A percentile compares a stretch with the other conserved stretches of the same genome.
These are phyloP conservation scores for Striga asiatica DNA, from an alignment of 257 asterid species.

Conservation along the genomic window DNA sequence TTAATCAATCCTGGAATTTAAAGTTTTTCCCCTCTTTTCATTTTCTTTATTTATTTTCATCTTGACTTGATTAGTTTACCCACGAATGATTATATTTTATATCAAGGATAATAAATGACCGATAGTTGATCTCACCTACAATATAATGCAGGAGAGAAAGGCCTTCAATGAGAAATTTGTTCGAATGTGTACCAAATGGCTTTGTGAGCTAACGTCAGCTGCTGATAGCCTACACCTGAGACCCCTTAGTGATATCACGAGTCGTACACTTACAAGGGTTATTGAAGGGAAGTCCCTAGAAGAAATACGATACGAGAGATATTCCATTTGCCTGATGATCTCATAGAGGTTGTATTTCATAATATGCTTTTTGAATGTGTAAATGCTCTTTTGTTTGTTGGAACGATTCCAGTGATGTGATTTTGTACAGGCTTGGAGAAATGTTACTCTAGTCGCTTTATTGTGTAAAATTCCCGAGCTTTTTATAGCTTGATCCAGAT, in stretches of 20 bases:
- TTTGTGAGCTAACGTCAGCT: slow-evolving; percentile 82
- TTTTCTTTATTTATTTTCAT: no score
- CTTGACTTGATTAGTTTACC: not conserved
- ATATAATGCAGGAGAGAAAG: slow-evolving; percentile 57
- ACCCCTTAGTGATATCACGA: slow-evolving; percentile 80
- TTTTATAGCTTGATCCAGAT: no score
- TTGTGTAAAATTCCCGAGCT: no score
- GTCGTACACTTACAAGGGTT: slow-evolving; percentile 85
- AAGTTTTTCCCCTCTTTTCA: not conserved
- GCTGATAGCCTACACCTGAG: slow-evolving; percentile 77
- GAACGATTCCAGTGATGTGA: no score
- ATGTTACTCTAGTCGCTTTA: no score
- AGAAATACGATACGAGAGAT: slow-evolving; percentile 79
- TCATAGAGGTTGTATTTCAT: slow-evolving; percentile 67
- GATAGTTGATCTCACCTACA: not conserved
- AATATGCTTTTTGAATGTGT: slow-evolving; percentile 28
- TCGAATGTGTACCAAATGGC: slow-evolving; percentile 63
- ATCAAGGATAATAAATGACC: not conserved
- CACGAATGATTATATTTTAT: not conserved
- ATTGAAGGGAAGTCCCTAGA: slow-evolving; percentile 81
- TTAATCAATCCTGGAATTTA: not conserved
- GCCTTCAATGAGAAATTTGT: slow-evolving; percentile 73
- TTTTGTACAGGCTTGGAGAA: no score
- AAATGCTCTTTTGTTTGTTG: no score
- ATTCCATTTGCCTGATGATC: slow-evolving; percentile 86